Base-by-base conservation (phyloP, 2,329 filamentous ascomycete genomes). In the Trichoderma lentiforme region DNA sequence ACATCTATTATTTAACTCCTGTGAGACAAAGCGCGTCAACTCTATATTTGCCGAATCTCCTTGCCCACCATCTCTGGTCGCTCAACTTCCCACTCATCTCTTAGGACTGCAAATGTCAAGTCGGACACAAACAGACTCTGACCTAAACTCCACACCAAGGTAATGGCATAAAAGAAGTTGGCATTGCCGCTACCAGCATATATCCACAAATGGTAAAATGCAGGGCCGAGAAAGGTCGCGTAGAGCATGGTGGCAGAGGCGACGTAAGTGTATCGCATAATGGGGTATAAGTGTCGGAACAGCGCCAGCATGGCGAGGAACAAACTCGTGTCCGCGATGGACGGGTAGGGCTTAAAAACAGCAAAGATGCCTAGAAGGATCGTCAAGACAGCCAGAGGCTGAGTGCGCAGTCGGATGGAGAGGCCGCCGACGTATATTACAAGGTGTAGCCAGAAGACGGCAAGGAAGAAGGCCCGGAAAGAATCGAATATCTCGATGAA, bases 401-500 rank as follows among this genome's bases (percentile, higher is more conserved):
- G 96, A 64, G 88, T 87, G 60, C 94, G 90, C 39, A 99, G 84
- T 72, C 95, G 92, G 70, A 98, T 87, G 14, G 92, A 94, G 56
- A 99, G 84, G 0, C 93, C 95, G 18, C 92, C 92, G 43, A 97
- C 93, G 82, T 99, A 99, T 51, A 93, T 92, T 0, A 92, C 90
- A 72, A 98, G 89, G 80, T 99, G 96, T 73, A 99, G 88, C 94
- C 97, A 98, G 84, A 99, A 99, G 63, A 99, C 95, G 70, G 93
- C 96, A 3, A 99, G 88, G 86, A 98, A 99, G 86, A 99, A 99
- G 76, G 92, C 91, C 51, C 96, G 89, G 87, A 99, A 99, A 1
- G 95, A 95, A 83, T 99, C 96, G 80, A 99, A 99, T 90, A 99
- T 99, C 80, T 99, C 95, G 76, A 97, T 97, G 80, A 99, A 98